Conservation (phyloP, 208 protist species). For the Acanthamoeba royreba region DNA sequence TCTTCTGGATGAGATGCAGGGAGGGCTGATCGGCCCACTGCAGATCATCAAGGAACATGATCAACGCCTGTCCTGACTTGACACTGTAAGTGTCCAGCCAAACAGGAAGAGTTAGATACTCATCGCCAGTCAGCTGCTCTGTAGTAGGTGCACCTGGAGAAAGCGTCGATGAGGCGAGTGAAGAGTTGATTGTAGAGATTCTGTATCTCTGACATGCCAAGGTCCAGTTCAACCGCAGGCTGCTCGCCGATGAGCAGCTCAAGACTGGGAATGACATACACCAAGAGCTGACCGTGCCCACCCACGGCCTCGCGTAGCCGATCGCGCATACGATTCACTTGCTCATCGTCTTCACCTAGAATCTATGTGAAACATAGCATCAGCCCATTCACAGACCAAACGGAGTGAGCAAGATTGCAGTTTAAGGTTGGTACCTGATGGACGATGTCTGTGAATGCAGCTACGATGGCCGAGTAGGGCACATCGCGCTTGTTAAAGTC, state of each 20-base stretch:
- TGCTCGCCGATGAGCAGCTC: constrained; percentile 27
- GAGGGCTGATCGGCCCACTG: constrained; percentile 43
- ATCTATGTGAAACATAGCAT: background rate
- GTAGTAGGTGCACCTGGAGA: background rate
- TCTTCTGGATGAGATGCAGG: background rate
- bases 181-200: constrained; percentile 33
- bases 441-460: background rate
- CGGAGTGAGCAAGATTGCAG: background rate
- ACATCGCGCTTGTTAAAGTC: constrained; percentile 44
- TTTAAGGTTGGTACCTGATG: background rate
- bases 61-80: background rate
- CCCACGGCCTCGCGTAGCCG: background rate
- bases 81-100: background rate
- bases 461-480: constrained; percentile 28
- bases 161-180: background rate
- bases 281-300: background rate
- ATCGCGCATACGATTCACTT: background rate
- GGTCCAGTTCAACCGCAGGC: background rate
- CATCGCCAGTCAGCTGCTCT: too few relatives aligned
- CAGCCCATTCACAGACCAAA: background rate
- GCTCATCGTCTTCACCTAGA: background rate
- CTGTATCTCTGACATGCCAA: constrained; percentile 35
- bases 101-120: background rate
- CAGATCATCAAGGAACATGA: constrained; percentile 36
- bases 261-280: constrained; percentile 16